phyloP scores from a whole-genome alignment of 352 stramenopile genomes.

The Phytophthora sp. region DNA sequence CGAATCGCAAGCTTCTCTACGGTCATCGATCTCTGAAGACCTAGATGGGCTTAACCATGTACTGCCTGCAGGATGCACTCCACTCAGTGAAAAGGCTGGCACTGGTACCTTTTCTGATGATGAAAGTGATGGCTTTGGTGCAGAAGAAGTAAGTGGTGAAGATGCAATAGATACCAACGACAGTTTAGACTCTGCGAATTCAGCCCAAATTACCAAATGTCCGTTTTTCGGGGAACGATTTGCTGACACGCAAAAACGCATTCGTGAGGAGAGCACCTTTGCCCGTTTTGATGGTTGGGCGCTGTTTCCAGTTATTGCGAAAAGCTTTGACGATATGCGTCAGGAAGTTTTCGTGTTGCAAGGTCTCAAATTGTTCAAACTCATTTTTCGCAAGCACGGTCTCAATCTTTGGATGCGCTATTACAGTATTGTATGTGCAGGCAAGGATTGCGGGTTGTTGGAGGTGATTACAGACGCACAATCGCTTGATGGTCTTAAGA shows the following conservation, averaged over 20 bases:
- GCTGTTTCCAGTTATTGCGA: conserved; percentile 94
- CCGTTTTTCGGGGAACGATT: conserved; percentile 86
- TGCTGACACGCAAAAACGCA: conserved; percentile 86
- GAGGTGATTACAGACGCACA: conserved; percentile 95
- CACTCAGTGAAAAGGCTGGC: conserved; percentile 22
- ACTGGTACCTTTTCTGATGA: conserved; percentile 28
- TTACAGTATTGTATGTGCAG: conserved; percentile 96
- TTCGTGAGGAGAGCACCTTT: conserved; percentile 77
- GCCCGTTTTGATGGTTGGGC: conserved; percentile 82
- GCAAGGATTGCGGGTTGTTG: conserved; percentile 92
- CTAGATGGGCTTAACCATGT: conserved; percentile 37
- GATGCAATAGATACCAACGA: conserved; percentile 15
- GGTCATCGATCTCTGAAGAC: conserved; percentile 41
- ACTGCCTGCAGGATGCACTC: conserved; percentile 21
- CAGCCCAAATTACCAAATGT: conserved; percentile 31
- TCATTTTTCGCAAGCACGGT: conserved; percentile 93
- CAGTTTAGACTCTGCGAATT: conserved; percentile 21
- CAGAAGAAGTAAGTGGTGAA: conserved; percentile 16
- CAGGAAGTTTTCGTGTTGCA: conserved; percentile 97
- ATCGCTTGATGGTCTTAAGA: conserved; percentile 96
- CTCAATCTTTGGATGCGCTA: conserved; percentile 92
- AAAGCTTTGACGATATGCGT: conserved; percentile 97
- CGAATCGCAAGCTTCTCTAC: conserved; percentile 21
- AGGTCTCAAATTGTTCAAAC: conserved; percentile 92
- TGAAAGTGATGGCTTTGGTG: conserved; percentile 31